Evolutionary conservation across 2,329 filamentous ascomycete species (phyloP).

Genomic region (Fusarium lateritium): DNA sequence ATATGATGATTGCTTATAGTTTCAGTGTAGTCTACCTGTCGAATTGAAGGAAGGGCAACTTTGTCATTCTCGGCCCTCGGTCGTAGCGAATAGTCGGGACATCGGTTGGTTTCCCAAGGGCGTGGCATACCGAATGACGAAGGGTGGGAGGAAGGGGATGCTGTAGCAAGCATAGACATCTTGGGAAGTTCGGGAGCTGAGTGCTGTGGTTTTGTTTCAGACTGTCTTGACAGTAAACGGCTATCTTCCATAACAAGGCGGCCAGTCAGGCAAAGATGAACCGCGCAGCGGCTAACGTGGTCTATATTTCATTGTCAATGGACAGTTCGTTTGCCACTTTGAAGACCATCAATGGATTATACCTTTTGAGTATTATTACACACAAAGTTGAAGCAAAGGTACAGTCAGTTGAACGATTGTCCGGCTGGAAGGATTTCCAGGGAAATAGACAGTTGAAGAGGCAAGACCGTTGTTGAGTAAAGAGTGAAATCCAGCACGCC

Average conservation of each 20-base stretch:
- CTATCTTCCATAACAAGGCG: conserved; percentile 60
- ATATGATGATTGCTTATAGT: not conserved
- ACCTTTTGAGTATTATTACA: conserved; percentile 24
- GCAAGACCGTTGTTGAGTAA: conserved; percentile 24
- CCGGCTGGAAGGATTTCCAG: conserved; percentile 3
- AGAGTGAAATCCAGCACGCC: conserved; percentile 30
- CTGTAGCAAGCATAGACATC: conserved; percentile 67
- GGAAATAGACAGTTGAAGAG: conserved; percentile 16
- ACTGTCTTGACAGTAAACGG: conserved; percentile 52
- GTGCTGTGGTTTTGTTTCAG: conserved; percentile 48
- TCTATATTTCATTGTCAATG: conserved; percentile 23
- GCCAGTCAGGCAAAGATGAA: conserved; percentile 36
- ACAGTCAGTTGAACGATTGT: conserved; percentile 18
- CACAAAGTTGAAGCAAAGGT: conserved; percentile 25
- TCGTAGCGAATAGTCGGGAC: conserved; percentile 54
- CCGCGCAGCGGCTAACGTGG: conserved; percentile 40
- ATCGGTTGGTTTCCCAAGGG: conserved; percentile 57
- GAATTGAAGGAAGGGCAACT: conserved; percentile 66
- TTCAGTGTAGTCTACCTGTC: conserved; percentile 59
- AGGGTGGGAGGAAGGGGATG: conserved; percentile 58
- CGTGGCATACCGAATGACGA: conserved; percentile 57
- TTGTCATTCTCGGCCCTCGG: conserved; percentile 58
- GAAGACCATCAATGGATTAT: conserved; percentile 4
- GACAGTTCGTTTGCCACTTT: conserved; percentile 7
- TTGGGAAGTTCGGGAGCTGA: conserved; percentile 51